Base-by-base conservation (phyloP, 140 eudicot genomes). In the Anethum foeniculum region DNA sequence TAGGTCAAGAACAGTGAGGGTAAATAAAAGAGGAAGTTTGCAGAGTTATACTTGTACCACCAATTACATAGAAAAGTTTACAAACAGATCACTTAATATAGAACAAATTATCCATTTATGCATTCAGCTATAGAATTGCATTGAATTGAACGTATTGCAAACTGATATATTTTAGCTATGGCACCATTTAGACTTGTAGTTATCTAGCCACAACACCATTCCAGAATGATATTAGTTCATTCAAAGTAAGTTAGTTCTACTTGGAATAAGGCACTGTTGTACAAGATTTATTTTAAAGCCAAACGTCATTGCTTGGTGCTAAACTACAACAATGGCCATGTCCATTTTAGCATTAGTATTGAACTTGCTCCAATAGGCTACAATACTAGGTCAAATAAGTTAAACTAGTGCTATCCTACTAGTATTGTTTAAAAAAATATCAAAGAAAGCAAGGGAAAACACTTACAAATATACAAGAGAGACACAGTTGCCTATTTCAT, bases 401-500 rank as follows among this genome's bases (percentile, higher is more conserved):
- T 68, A 13, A 30, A 14, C 23, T 28, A 14, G 39, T 14, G 44
- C 10, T n/a, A 21, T 11, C 44, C 27, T n/a, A 43, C 23, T 27
- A 74, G 6, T 62, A 25, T 34, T 62, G 4, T 25, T 10, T 0
- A 9, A 1, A 12, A 74, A 39, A 12, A 10, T 23, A 10, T 7
- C 10, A 76, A 38, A 21, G 56, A 44, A n/a, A 6, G 44, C 39
- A 30, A 25, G 3, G 41, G 18, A 2, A 32, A 34, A 21, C 49
- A 39, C 83, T 72, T 90, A 93, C 98, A 93, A 86, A 6, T 81
- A 76, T 5, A 81, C 68, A 43, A 93, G 88, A 36, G 85, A 85
- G 54, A 86, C 86, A 84, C 98, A 93, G 85, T 87, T 85, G 77
- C 98, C 96, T 6, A 93, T 82, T 79, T 93, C 98, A 87, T 93